Percentiles rank a stretch among this genome's conserved stretches.
Conservation (phyloP, 768 basidiomycete species). For the Suillus tomentosus region DNA sequence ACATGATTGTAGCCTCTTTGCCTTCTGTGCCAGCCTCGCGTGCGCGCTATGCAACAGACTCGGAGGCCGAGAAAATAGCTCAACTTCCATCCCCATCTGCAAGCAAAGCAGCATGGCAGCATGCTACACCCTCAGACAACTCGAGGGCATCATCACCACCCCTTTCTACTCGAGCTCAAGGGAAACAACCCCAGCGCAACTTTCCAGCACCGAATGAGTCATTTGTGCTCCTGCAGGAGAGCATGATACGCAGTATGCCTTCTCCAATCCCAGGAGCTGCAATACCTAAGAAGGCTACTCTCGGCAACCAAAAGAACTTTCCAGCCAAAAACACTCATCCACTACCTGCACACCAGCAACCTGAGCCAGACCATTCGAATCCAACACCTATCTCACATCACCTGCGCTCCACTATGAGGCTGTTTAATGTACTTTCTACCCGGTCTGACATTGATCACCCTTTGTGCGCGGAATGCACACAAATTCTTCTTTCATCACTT, state of each 20-base stretch:
- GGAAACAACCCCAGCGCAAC: constrained; percentile 59
- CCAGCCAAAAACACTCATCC: constrained; percentile 28
- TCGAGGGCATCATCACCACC: constrained; percentile 36
- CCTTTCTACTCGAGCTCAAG: constrained; percentile 57
- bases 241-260: constrained; percentile 72
- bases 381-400: constrained; percentile 79
- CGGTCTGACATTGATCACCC: constrained; percentile 89
- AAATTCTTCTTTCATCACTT: constrained; percentile 72
- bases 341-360: constrained; percentile 35
- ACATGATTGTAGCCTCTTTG: constrained; percentile 74
- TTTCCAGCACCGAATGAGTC: constrained; percentile 76
- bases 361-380: constrained; percentile 55
- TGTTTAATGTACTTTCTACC: constrained; percentile 77
- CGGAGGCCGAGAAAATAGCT: constrained; percentile 46
- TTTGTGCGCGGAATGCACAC: constrained; percentile 92
- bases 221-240: constrained; percentile 89
- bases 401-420: constrained; percentile 69
- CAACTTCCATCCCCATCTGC: constrained; percentile 50
- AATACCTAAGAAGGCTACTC: constrained; percentile 42
- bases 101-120: constrained; percentile 66
- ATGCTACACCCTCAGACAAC: constrained; percentile 45
- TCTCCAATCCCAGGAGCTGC: constrained; percentile 46
- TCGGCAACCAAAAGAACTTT: constrained; percentile 38
- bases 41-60: constrained; percentile 33
- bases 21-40: constrained; percentile 54